Evolutionary conservation across 2,329 filamentous ascomycete genomes (phyloP).

Genomic region (Penicillium glabrum): DNA sequence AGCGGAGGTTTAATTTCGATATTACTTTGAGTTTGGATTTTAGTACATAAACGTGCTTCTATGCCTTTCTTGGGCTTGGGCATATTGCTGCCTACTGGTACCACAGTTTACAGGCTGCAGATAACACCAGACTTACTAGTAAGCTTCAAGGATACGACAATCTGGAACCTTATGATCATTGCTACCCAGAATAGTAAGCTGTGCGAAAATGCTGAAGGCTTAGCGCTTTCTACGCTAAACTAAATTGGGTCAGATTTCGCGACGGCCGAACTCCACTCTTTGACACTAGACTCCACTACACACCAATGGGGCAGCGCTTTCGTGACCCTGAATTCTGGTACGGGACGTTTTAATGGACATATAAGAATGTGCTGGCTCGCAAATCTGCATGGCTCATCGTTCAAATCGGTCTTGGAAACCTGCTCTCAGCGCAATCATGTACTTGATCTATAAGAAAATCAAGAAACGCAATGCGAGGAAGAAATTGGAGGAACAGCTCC

Average conservation of each 20-base stretch:
- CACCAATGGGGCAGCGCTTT: neutral
- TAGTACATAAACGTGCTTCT: neutral
- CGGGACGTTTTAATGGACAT: neutral
- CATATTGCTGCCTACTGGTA: neutral
- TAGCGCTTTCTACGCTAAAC: neutral
- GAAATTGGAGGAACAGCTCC: neutral
- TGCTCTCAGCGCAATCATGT: neutral
- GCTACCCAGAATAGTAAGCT: neutral
- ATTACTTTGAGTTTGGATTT: neutral
- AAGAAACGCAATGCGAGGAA: constrained; percentile 11
- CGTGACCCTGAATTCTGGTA: neutral
- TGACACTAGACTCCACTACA: neutral
- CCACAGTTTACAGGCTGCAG: neutral
- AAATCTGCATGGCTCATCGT: neutral
- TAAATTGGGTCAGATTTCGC: constrained; percentile 8
- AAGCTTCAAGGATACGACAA: neutral
- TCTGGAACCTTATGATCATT: neutral
- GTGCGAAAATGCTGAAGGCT: neutral
- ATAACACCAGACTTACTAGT: neutral
- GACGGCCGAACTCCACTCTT: neutral
- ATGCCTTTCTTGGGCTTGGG: neutral
- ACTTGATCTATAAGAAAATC: constrained; percentile 11
- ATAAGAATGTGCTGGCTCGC: neutral
- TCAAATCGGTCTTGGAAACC: neutral
- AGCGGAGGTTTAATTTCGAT: neutral